These are phyloP conservation scores for Lasiosphaeris hirsuta DNA, from an alignment of 495 filamentous ascomycete genomes.

Conservation along the genomic window DNA sequence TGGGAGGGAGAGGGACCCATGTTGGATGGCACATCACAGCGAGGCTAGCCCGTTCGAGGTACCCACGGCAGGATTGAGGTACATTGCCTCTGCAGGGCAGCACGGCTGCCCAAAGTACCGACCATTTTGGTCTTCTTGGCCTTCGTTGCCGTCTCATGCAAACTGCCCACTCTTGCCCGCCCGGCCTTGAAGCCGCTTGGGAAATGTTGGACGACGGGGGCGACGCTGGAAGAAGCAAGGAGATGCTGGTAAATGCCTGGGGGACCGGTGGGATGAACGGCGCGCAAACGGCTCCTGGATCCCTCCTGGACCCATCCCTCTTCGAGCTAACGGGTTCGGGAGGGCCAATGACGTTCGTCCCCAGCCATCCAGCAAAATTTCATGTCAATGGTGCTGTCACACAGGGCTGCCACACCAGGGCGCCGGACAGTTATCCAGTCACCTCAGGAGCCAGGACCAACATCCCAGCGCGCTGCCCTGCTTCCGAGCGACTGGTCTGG, in stretches of 20 bases:
- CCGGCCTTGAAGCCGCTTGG: background rate
- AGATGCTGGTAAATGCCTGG: background rate
- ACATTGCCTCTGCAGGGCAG: constrained; percentile 2
- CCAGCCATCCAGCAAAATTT: constrained; percentile 44
- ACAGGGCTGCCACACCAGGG: constrained; percentile 13
- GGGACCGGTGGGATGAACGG: constrained; percentile 14
- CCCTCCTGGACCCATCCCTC: background rate
- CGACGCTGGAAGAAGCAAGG: background rate
- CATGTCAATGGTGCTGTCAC: constrained; percentile 1
- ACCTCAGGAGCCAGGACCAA: background rate
- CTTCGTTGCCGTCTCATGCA: background rate
- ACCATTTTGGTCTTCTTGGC: background rate
- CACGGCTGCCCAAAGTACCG: constrained; percentile 13
- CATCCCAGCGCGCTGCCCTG: background rate
- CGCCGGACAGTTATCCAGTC: background rate
- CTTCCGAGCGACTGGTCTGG: too few relatives aligned
- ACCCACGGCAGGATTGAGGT: background rate
- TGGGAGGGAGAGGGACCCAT: background rate
- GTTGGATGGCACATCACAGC: background rate
- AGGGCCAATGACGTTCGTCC: constrained; percentile 37
- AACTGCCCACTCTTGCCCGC: constrained; percentile 7
- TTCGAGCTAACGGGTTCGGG: constrained; percentile 19
- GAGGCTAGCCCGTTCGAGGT: background rate
- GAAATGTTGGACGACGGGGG: background rate
- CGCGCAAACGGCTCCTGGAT: too few relatives aligned